These are phyloP conservation scores for Sonneratia alba DNA, from an alignment of 345 rosid genomes.

Conservation along the genomic window DNA sequence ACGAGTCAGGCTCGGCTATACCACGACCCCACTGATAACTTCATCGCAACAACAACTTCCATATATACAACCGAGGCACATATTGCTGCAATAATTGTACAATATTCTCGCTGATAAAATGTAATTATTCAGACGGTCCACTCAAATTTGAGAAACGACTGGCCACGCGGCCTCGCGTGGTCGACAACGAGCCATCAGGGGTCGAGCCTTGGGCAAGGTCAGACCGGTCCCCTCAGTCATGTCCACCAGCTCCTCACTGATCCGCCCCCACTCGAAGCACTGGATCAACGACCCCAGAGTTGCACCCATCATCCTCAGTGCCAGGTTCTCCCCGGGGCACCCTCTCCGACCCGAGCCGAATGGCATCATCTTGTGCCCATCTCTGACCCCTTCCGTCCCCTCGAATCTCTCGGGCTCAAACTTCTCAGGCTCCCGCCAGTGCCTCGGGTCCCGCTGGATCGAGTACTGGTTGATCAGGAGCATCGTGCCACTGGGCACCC, in stretches of 20 bases:
- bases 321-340: slow-evolving; percentile 36
- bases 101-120: not conserved
- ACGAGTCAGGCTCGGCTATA: too few species aligned
- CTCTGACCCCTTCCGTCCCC: slow-evolving; percentile 13
- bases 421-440: slow-evolving; percentile 25
- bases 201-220: slow-evolving; percentile 22
- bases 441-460: slow-evolving; percentile 28
- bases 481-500: slow-evolving; percentile 28
- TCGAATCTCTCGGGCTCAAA: slow-evolving; percentile 40
- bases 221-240: slow-evolving; percentile 24
- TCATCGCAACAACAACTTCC: too few species aligned
- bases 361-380: slow-evolving; percentile 27
- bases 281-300: slow-evolving; percentile 22
- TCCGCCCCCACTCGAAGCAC: slow-evolving; percentile 27
- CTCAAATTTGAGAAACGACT: slow-evolving; percentile 14
- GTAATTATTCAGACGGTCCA: too few species aligned
- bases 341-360: slow-evolving; percentile 39
- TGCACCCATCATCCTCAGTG: slow-evolving; percentile 14
- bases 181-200: slow-evolving; percentile 20
- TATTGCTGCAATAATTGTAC: too few species aligned
- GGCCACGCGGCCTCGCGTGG: slow-evolving; percentile 17
- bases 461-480: slow-evolving; percentile 29
- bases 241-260: slow-evolving; percentile 14
- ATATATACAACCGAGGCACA: too few species aligned
- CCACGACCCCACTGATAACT: too few species aligned